Conservation (phyloP, 345 rosid genomes). For the Murraya koenigii region DNA sequence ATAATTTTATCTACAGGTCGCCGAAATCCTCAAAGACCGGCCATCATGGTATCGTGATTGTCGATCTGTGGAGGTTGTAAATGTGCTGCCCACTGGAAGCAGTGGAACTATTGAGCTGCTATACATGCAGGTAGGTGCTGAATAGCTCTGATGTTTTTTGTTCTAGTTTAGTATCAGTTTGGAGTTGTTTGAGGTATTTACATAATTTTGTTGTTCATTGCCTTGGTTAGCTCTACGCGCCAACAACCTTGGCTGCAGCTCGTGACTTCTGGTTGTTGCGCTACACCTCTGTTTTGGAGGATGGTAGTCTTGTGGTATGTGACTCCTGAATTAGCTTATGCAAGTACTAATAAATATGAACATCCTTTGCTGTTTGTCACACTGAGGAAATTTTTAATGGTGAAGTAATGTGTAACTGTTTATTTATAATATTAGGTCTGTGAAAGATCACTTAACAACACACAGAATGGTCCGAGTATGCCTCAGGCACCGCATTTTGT, state of each 20-base stretch:
- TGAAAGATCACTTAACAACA: slow-evolving; percentile 86
- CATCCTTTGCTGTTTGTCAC: not conserved
- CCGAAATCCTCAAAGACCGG: slow-evolving; percentile 96
- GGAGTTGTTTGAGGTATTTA: not conserved
- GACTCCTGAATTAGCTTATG: not conserved
- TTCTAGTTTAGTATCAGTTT: not conserved
- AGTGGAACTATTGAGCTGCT: slow-evolving; percentile 98
- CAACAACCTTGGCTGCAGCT: slow-evolving; percentile 97
- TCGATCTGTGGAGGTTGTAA: slow-evolving; percentile 83
- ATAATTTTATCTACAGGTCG: slow-evolving; percentile 48
- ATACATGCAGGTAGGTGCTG: slow-evolving; percentile 75
- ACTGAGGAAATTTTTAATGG: not conserved
- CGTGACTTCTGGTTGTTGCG: slow-evolving; percentile 99
- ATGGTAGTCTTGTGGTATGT: slow-evolving; percentile 96
- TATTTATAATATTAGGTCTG: slow-evolving; percentile 46
- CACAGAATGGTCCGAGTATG: slow-evolving; percentile 94
- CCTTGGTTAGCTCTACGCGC: slow-evolving; percentile 73
- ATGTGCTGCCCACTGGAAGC: slow-evolving; percentile 81
- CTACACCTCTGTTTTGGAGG: slow-evolving; percentile 90
- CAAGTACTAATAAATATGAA: slow-evolving; percentile 1
- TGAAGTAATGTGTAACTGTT: not conserved
- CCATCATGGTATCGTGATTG: slow-evolving; percentile 92
- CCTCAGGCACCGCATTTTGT: slow-evolving; percentile 92
- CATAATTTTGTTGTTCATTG: not conserved
- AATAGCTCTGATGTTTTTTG: not conserved